Conservation (phyloP, 2,329 filamentous ascomycete genomes). For the Rasamsonia emersonii region DNA sequence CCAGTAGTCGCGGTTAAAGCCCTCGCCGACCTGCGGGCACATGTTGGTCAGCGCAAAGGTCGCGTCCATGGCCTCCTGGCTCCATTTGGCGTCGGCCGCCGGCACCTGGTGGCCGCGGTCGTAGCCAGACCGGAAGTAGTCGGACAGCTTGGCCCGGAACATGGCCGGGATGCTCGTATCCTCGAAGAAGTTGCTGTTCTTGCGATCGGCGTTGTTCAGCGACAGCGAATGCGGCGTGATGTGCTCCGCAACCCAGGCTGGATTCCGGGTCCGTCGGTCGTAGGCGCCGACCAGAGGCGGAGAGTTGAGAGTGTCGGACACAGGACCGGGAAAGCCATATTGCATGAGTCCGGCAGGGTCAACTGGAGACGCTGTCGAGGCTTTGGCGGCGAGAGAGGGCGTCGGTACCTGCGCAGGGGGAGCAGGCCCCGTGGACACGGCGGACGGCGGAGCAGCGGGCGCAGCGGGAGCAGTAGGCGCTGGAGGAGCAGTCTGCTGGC, state of each 20-base stretch:
- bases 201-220: conserved; percentile 67
- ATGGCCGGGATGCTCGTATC: conserved; percentile 69
- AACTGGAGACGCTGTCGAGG: conserved; percentile 42
- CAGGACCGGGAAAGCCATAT: conserved; percentile 86
- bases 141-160: conserved; percentile 82
- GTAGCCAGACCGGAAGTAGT: conserved; percentile 92
- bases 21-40: conserved; percentile 96
- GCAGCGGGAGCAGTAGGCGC: conserved; percentile 24
- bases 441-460: conserved; percentile 26
- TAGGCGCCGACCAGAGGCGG: conserved; percentile 75
- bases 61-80: conserved; percentile 85
- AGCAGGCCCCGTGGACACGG: conserved; percentile 23
- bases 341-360: conserved; percentile 70
- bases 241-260: conserved; percentile 91
- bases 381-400: conserved; percentile 19
- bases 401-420: conserved; percentile 21
- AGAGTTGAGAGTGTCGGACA: conserved; percentile 71
- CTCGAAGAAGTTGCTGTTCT: conserved; percentile 74
- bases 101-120: conserved; percentile 96
- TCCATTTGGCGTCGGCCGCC: conserved; percentile 93
- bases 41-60: conserved; percentile 94
- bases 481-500: conserved; percentile 33
- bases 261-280: conserved; percentile 85
- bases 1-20: conserved; percentile 99
- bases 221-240: conserved; percentile 83